A percentile compares a stretch with the other conserved stretches of the same genome.
Conservation (phyloP, 352 stramenopile genomes). For the Pythium angustatum region DNA sequence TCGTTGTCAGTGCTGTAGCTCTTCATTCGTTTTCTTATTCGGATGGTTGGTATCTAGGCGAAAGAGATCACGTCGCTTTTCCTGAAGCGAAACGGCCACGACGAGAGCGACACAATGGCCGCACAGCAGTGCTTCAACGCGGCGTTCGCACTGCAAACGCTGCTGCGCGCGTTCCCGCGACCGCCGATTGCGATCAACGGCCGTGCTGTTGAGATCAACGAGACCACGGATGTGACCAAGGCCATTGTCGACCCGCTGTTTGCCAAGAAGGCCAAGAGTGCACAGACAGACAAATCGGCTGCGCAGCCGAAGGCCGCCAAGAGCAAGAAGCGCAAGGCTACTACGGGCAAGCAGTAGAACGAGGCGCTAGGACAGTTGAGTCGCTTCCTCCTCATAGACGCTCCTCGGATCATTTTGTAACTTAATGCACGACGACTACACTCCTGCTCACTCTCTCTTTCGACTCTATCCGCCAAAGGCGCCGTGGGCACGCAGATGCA, state of each 20-base stretch:
- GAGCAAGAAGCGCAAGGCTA: background rate
- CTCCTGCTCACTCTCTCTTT: background rate
- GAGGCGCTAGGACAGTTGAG: background rate
- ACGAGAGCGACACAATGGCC: constrained; percentile 31
- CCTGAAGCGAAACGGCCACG: constrained; percentile 58
- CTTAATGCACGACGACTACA: constrained; percentile 1
- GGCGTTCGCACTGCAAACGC: constrained; percentile 74
- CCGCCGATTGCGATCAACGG: constrained; percentile 53
- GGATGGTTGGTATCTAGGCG: constrained; percentile 26
- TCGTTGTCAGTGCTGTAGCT: background rate
- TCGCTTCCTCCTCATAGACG: background rate
- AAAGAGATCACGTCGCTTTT: constrained; percentile 52
- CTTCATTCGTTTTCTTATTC: too few relatives aligned
- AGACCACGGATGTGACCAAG: constrained; percentile 39
- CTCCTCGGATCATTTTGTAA: constrained; percentile 9
- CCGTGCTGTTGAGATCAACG: constrained; percentile 45
- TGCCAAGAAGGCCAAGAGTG: constrained; percentile 41
- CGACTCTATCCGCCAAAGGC: constrained; percentile 35
- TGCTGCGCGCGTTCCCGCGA: constrained; percentile 67
- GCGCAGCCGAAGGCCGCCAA: constrained; percentile 30
- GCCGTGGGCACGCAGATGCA: constrained; percentile 62
- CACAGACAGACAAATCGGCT: constrained; percentile 5
- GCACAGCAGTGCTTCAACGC: constrained; percentile 79
- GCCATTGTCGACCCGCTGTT: constrained; percentile 41
- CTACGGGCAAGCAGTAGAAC: constrained; percentile 25